Percentiles rank a stretch among this genome's conserved stretches.
phyloP scores from a whole-genome alignment of 1,284 basidiomycete genomes.

The Phylloboletellus chloephorus region DNA sequence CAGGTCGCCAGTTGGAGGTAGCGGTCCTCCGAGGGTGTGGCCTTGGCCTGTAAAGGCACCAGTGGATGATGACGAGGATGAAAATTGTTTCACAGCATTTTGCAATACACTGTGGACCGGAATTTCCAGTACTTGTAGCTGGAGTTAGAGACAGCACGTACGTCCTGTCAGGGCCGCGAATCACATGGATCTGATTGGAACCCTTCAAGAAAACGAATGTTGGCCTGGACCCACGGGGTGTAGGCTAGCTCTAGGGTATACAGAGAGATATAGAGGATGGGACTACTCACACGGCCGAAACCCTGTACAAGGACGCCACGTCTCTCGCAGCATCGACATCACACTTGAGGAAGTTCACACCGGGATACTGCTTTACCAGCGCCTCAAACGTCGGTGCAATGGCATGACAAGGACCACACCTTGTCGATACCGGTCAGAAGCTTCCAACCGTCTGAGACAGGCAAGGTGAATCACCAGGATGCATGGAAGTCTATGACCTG shows the following conservation, averaged over 20 bases:
- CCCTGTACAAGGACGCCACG: conserved; percentile 53
- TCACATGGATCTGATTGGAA: conserved; percentile 57
- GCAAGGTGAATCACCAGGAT: conserved; percentile 48
- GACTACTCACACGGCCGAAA: conserved; percentile 59
- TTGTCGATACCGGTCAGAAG: conserved; percentile 28
- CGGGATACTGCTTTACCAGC: conserved; percentile 57
- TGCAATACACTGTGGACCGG: conserved; percentile 47
- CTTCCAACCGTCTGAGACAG: conserved; percentile 1
- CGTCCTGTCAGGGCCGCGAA: conserved; percentile 63
- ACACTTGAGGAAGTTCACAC: conserved; percentile 75
- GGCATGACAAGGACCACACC: conserved; percentile 78
- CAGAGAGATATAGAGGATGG: neutral
- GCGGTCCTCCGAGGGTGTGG: conserved; percentile 56
- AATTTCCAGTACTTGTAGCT: conserved; percentile 4
- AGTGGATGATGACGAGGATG: conserved; percentile 32
- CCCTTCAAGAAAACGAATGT: conserved; percentile 75
- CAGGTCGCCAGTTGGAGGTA: conserved; percentile 28
- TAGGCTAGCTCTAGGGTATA: conserved; percentile 2
- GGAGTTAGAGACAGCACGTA: conserved; percentile 32
- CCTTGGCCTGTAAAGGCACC: conserved; percentile 63
- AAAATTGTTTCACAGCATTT: conserved; percentile 49
- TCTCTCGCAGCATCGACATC: conserved; percentile 69
- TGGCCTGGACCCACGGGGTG: conserved; percentile 46
- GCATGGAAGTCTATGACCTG: conserved; percentile 83
- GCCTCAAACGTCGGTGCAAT: conserved; percentile 71